A percentile compares a stretch with the other conserved stretches of the same genome.
Evolutionary conservation across 1,284 basidiomycete species (phyloP).

Genomic region (Anthracocystis panici-leucophaei): DNA sequence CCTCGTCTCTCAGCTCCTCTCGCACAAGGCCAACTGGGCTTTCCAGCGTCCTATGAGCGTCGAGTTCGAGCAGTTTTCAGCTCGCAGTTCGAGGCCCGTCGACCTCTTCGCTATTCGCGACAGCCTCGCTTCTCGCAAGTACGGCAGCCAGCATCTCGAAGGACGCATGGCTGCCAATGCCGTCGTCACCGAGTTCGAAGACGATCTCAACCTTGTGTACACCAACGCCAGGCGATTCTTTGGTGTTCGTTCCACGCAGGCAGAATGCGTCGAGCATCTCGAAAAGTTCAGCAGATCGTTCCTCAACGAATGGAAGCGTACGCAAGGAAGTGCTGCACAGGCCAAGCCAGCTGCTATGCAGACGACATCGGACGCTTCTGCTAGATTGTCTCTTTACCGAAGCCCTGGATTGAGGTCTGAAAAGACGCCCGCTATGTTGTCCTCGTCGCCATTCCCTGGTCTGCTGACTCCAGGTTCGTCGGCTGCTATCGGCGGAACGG

Average conservation of each 20-base stretch:
- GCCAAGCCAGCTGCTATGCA: slow-evolving; percentile 3
- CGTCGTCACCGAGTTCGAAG: slow-evolving; percentile 50
- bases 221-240: slow-evolving; percentile 42
- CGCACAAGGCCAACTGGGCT: slow-evolving; percentile 48
- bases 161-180: slow-evolving; percentile 45
- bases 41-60: slow-evolving; percentile 42
- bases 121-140: slow-evolving; percentile 34
- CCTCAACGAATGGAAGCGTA: slow-evolving; percentile 50
- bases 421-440: slow-evolving; percentile 16
- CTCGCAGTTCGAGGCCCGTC: slow-evolving; percentile 42
- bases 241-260: slow-evolving; percentile 44
- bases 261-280: slow-evolving; percentile 46
- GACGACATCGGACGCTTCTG: slow-evolving; percentile 9
- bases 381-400: slow-evolving; percentile 11
- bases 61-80: slow-evolving; percentile 45
- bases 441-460: slow-evolving; percentile 23
- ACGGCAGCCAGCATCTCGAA: slow-evolving; percentile 40
- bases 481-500: background rate
- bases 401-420: slow-evolving; percentile 32
- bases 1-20: slow-evolving; percentile 40
- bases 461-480: slow-evolving; percentile 20
- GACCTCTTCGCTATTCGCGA: slow-evolving; percentile 51
- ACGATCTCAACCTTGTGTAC: slow-evolving; percentile 44
- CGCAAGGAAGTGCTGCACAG: slow-evolving; percentile 19
- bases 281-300: slow-evolving; percentile 46